phyloP scores from a whole-genome alignment of 2,329 filamentous ascomycete genomes.

The Eurotiales sp. region DNA sequence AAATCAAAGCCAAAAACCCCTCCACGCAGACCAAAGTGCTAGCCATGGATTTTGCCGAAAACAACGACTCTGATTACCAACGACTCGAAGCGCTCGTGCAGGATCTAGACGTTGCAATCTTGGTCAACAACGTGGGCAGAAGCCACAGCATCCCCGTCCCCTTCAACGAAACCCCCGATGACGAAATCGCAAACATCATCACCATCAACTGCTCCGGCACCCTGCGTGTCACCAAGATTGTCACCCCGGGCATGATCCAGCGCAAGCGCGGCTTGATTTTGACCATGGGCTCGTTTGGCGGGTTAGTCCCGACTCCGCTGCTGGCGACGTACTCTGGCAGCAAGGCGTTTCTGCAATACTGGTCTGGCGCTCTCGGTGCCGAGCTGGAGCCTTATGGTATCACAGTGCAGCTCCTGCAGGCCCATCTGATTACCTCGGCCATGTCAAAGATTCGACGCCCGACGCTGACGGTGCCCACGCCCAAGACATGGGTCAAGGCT shows the following conservation, averaged over 20 bases:
- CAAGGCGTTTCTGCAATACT: slow-evolving; percentile 97
- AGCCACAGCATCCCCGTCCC: slow-evolving; percentile 90
- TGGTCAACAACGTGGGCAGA: slow-evolving; percentile 96
- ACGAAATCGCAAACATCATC: slow-evolving; percentile 85
- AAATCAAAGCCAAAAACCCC: slow-evolving; percentile 67
- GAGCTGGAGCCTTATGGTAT: slow-evolving; percentile 79
- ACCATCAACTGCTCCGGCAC: slow-evolving; percentile 94
- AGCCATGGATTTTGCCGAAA: slow-evolving; percentile 86
- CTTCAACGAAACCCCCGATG: slow-evolving; percentile 72
- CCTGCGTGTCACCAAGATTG: slow-evolving; percentile 77
- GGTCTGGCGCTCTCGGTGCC: slow-evolving; percentile 79
- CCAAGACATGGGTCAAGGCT: slow-evolving; percentile 75
- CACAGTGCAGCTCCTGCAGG: slow-evolving; percentile 85
- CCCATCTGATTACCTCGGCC: slow-evolving; percentile 88
- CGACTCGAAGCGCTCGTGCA: slow-evolving; percentile 64
- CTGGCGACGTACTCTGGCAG: slow-evolving; percentile 95
- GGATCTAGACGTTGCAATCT: slow-evolving; percentile 74
- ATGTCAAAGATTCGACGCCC: slow-evolving; percentile 94
- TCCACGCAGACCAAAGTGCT: slow-evolving; percentile 70
- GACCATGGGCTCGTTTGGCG: slow-evolving; percentile 96
- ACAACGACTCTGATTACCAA: slow-evolving; percentile 76
- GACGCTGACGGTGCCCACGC: slow-evolving; percentile 72
- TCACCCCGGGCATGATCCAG: slow-evolving; percentile 79
- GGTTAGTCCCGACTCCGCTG: slow-evolving; percentile 84
- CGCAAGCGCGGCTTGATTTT: slow-evolving; percentile 85